Evolutionary conservation across 1,284 basidiomycete species (phyloP).

Genomic region (Phellopilus nigrolimitatus): DNA sequence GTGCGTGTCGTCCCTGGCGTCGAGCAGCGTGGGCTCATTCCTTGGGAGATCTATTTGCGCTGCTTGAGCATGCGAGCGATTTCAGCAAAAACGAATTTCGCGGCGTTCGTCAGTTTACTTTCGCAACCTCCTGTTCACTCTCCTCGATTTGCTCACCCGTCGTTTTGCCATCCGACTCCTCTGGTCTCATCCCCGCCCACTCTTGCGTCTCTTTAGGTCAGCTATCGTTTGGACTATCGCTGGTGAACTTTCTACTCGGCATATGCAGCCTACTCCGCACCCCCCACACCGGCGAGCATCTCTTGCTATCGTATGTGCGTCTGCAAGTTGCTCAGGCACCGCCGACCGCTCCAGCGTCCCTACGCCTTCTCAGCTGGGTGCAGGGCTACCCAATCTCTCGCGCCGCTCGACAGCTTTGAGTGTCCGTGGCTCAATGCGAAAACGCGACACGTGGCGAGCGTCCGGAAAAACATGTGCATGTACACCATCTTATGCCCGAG

Average conservation of each 20-base stretch:
- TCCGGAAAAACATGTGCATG: slow-evolving; percentile 74
- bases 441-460: slow-evolving; percentile 65
- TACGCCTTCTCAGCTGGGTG: too few species aligned
- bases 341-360: too few species aligned
- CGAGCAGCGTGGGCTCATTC: slow-evolving; percentile 66
- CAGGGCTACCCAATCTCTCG: slow-evolving; percentile 74
- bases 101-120: slow-evolving; percentile 56
- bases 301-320: slow-evolving; percentile 77
- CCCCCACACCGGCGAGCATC: slow-evolving; percentile 82
- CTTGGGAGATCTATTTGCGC: slow-evolving; percentile 73
- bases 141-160: slow-evolving; percentile 72
- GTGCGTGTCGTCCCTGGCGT: slow-evolving; percentile 59
- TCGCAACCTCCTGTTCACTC: slow-evolving; percentile 55
- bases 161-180: slow-evolving; percentile 79
- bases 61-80: slow-evolving; percentile 44
- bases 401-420: slow-evolving; percentile 27
- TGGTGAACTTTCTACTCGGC: slow-evolving; percentile 76
- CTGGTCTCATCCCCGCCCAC: slow-evolving; percentile 82
- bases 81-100: slow-evolving; percentile 68
- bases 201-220: slow-evolving; percentile 85
- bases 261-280: slow-evolving; percentile 79
- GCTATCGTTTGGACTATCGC: slow-evolving; percentile 78
- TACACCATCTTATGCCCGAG: slow-evolving; percentile 73
- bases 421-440: slow-evolving; percentile 66
- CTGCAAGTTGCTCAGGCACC: too few species aligned